Percentiles rank a stretch among this genome's conserved stretches.
Evolutionary conservation across 352 stramenopile species (phyloP).

Genomic region (Pythium volutum): DNA sequence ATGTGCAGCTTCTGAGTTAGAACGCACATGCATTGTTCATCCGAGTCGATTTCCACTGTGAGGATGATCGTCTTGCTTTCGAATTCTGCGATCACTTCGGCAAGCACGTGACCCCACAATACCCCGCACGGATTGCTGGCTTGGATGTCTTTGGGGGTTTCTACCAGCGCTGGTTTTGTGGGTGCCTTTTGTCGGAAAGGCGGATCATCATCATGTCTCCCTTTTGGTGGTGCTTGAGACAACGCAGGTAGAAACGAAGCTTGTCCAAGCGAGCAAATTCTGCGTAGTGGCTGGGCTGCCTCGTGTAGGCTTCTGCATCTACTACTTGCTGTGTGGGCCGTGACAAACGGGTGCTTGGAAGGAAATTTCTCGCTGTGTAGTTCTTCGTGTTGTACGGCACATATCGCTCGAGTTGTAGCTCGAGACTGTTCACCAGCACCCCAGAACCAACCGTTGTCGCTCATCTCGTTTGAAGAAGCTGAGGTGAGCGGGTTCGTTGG

Average conservation of each 20-base stretch:
- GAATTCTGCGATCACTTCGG: conserved; percentile 29
- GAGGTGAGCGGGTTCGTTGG: not conserved
- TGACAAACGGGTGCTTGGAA: not conserved
- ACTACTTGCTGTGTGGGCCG: not conserved
- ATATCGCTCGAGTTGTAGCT: not conserved
- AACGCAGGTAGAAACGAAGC: not conserved
- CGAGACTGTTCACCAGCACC: not conserved
- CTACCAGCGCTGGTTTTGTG: not conserved
- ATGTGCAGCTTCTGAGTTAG: conserved; percentile 27
- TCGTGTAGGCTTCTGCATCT: not conserved
- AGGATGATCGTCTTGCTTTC: conserved; percentile 37
- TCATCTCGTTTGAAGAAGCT: not conserved
- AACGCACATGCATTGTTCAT: conserved; percentile 32
- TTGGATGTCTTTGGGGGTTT: not conserved
- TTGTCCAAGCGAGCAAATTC: not conserved
- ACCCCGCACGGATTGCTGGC: not conserved
- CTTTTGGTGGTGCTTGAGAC: not conserved
- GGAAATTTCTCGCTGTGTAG: not conserved
- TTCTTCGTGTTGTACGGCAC: not conserved
- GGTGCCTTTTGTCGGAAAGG: not conserved
- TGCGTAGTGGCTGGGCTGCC: not conserved
- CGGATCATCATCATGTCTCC: not conserved
- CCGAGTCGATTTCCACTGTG: conserved; percentile 36
- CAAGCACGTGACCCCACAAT: conserved; percentile 19
- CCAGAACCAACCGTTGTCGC: conserved; percentile 14